Conservation (phyloP, 768 basidiomycete species). For the Amanita subjunquillea region DNA sequence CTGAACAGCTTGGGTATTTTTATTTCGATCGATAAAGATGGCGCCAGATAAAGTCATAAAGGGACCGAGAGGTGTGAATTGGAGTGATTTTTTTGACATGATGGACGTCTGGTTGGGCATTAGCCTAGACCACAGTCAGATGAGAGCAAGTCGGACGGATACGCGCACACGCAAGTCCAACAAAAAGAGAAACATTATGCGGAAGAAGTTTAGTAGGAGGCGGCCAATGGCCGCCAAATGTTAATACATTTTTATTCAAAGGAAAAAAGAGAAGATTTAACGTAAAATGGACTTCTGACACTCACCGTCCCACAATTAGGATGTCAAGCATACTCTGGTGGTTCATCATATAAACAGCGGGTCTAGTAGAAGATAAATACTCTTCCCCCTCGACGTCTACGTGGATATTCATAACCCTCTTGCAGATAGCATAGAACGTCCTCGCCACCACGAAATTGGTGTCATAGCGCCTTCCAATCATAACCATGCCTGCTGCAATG, state of each 20-base stretch:
- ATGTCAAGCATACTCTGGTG: constrained; percentile 94
- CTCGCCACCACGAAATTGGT: constrained; percentile 78
- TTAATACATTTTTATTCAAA: too few relatives aligned
- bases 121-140: constrained; percentile 33
- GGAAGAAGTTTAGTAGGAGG: not conserved
- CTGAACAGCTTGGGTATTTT: constrained; percentile 59
- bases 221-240: too few relatives aligned
- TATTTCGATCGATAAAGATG: constrained; percentile 85
- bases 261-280: not conserved
- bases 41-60: constrained; percentile 87
- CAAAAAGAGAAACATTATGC: constrained; percentile 2
- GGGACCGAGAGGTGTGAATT: constrained; percentile 81
- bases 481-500: constrained; percentile 52
- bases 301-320: constrained; percentile 70
- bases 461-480: constrained; percentile 64
- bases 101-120: constrained; percentile 80
- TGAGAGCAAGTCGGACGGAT: constrained; percentile 4
- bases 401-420: constrained; percentile 51
- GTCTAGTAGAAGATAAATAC: constrained; percentile 49
- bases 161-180: constrained; percentile 3
- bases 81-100: constrained; percentile 87
- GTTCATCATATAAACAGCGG: constrained; percentile 75
- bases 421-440: constrained; percentile 66
- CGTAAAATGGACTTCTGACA: constrained; percentile 5
- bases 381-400: constrained; percentile 84